A percentile compares a stretch with the other conserved stretches of the same genome.
Conservation (phyloP, 371 early-diverging fungal genomes). For the Mycotypha africana region DNA sequence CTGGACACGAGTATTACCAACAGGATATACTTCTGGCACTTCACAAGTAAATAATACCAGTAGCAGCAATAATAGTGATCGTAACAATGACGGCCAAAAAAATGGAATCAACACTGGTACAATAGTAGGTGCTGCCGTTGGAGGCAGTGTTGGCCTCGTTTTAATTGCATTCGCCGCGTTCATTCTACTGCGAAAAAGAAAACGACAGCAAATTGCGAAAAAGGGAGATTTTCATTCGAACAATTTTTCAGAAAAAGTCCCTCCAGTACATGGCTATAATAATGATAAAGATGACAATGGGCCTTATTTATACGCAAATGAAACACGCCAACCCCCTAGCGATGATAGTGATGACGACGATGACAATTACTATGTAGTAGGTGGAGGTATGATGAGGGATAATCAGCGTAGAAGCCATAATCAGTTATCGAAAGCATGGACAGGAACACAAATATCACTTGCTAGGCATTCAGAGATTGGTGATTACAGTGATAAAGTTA, state of each 20-base stretch:
- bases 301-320: no score
- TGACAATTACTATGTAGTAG: background rate
- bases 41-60: background rate
- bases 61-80: no score
- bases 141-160: conserved; percentile 8
- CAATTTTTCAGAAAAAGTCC: no score
- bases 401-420: conserved; percentile 1
- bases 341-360: conserved; percentile 6
- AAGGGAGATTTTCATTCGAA: conserved; percentile 5
- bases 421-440: conserved; percentile 10
- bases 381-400: no score
- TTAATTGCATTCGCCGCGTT: conserved; percentile 4
- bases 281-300: conserved; percentile 5
- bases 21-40: conserved; percentile 9
- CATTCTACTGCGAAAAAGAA: conserved; percentile 4
- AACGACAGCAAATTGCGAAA: background rate
- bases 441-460: conserved; percentile 2
- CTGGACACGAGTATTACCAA: conserved; percentile 22
- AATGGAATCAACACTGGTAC: background rate
- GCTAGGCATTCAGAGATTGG: conserved; percentile 24
- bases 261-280: background rate
- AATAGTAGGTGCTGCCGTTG: conserved; percentile 23
- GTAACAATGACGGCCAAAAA: background rate
- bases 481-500: conserved; percentile 22
- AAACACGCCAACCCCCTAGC: no score